Evolutionary conservation across 2,329 filamentous ascomycete species (phyloP).

Genomic region (Knufia petricola): DNA sequence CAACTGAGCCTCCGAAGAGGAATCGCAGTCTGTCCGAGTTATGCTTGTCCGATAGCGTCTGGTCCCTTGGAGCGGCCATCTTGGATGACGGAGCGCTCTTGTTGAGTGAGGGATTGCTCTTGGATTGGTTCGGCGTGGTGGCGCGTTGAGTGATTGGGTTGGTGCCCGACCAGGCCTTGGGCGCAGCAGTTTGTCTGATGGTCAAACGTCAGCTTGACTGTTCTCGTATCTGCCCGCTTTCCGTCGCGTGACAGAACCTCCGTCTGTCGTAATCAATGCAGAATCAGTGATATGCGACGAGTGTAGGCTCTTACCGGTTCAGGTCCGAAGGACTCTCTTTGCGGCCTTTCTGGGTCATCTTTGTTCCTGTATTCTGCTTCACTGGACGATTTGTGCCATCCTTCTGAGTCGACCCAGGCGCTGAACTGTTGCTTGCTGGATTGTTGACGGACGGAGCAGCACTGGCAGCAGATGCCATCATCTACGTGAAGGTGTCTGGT

Average conservation of each 20-base stretch:
- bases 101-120: slow-evolving; percentile 42
- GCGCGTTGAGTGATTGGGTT: slow-evolving; percentile 53
- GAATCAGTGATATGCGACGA: neutral
- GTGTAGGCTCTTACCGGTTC: neutral
- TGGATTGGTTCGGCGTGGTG: slow-evolving; percentile 40
- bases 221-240: neutral
- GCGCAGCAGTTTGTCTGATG: slow-evolving; percentile 24
- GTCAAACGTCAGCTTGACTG: neutral
- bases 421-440: slow-evolving; percentile 11
- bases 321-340: slow-evolving; percentile 22
- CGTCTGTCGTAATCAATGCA: neutral
- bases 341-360: slow-evolving; percentile 21
- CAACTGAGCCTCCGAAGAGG: slow-evolving; percentile 49
- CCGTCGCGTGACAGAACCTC: neutral
- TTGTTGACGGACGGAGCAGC: slow-evolving; percentile 14
- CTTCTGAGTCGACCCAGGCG: slow-evolving; percentile 14
- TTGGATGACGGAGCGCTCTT: slow-evolving; percentile 32
- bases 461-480: slow-evolving; percentile 22
- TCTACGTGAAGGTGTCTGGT: slow-evolving; percentile 15
- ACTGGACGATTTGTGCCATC: slow-evolving; percentile 15
- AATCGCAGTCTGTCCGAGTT: slow-evolving; percentile 52
- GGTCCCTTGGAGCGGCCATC: slow-evolving; percentile 35
- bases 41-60: slow-evolving; percentile 47
- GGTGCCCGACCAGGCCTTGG: slow-evolving; percentile 53
- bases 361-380: slow-evolving; percentile 13